Base-by-base conservation (phyloP, 2,329 filamentous ascomycete genomes). In the Neofusicoccum kwambonambiense region DNA sequence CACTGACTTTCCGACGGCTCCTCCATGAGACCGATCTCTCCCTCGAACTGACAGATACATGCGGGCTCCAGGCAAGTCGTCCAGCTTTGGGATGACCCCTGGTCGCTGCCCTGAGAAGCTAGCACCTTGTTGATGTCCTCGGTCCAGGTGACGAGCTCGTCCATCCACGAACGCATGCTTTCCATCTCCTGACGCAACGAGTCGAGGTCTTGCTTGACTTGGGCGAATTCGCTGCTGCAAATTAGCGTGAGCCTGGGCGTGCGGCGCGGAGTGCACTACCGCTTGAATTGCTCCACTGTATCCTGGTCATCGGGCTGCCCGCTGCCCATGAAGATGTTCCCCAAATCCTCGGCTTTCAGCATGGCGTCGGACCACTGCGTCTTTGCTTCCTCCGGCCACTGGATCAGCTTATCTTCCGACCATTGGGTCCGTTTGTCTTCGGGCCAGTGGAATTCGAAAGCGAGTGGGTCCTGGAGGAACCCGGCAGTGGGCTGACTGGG, bases 391-490 rank as follows among this genome's bases (percentile, higher is more conserved):
- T 49, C 45, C 45, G 45, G 45, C 45, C 17, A 49, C 19, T 49
- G 45, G 45, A 2, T 19, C 19, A 19, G 45, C 19, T 27, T 49
- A 12, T 49, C 45, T 17, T 49, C 45, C 17, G 45, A 19, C 45
- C 45, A 49, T 3, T n/a, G 15, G 19, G 9, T 3, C 45, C 15
- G 45, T 9, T 27, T 31, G 17, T 49, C 45, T 11, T 49, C 45
- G 45, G 45, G 45, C 45, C 45, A 49, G 45, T 49, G 50, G 50
- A 52, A 52, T n/a, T 52, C 50, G 50, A 52, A 52, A 3, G 50
- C 19, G 27, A 52, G 50, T 52, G 50, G 50, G 50, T 52, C 50
- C 31, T 52, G 50, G 1, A 52, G 50, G 31, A 52, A n/a, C n/a
- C 50, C 50, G 31, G 50, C 31, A 52, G 50, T 12, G 50, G 39